Evolutionary conservation across 495 filamentous ascomycete species (phyloP), one percentile per base, ranked within the genome.

Genomic region (Astrothelium subdiscretum): DNA sequence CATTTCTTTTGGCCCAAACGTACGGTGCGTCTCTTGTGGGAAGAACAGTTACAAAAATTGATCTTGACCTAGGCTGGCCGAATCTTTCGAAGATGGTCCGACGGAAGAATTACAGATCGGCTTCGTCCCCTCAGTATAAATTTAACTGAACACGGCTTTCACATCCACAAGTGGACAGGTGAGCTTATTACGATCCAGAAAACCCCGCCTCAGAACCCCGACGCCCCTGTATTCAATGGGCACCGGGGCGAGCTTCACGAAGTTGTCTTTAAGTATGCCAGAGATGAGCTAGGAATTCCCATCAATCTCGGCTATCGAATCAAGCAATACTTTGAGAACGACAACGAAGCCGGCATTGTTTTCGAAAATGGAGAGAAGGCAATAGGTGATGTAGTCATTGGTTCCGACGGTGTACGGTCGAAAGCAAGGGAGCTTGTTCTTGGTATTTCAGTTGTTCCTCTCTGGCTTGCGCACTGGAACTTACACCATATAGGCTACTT

Each of bases 1-100:
- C 64, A 86, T 86, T 64, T 84, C 81, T 31, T 84, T 86, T 43
- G 82, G 83, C 2, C 76, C 81, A 24, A 86, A 86, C 67, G 82
- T 77, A 32, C 80, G 81, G 0, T 78, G 79, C 57, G 83, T 84
- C 66, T 81, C 78, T 62, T 63, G 75, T 35, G 59, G 60, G 12
- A 67, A 64, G 64, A 22, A 20, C 4, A 60, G 68, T 42, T 64
- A 59, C 54, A 62, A 62, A 11, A 62, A 11, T 48, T 48, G 5
- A 48, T 66, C 2, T 13, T 42, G 2, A 57, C 3, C 31, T 18
- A 51, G 42, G 29, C 29, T 22, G 65, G 63, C 18, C 59, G 66
- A 13, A 68, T 65, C 31, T 68, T 62, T 24, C 63, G 66, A 22
- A 44, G 66, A 1, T 84, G 81, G 81, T 70, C 59, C 12, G 22